A percentile compares a stretch with the other conserved stretches of the same genome.
Conservation (phyloP, 163 green algal genomes). For the Scenedesmus sp. region DNA sequence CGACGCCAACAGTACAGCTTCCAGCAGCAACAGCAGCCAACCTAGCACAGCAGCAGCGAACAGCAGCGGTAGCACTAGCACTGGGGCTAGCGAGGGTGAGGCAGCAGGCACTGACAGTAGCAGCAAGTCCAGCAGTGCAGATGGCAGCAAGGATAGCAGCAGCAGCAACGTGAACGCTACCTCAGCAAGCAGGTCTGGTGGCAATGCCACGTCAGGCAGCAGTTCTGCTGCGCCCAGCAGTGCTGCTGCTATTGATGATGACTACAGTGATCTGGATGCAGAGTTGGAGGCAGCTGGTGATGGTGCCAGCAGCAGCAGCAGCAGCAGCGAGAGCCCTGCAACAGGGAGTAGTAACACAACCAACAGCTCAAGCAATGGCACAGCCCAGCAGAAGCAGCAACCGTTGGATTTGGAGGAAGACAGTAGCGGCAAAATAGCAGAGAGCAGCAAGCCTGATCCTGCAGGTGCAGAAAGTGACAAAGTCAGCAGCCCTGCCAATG, state of each 20-base stretch:
- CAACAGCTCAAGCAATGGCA: neutral
- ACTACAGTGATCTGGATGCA: neutral
- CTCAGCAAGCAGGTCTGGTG: neutral
- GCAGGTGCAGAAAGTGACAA: neutral
- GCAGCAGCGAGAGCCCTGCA: neutral
- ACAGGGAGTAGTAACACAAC: neutral
- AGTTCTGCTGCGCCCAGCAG: neutral
- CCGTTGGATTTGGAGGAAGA: neutral
- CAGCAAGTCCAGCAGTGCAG: slow-evolving; percentile 4
- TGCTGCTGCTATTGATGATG: neutral
- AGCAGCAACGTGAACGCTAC: slow-evolving; percentile 19
- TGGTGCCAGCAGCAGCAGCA: neutral
- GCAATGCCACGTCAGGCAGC: neutral
- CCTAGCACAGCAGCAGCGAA: neutral
- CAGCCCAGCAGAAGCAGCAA: neutral
- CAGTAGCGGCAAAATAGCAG: neutral
- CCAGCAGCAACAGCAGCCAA: neutral
- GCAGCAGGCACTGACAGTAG: neutral
- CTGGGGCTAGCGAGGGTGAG: neutral
- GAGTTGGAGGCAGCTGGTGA: neutral
- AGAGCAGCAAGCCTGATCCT: neutral
- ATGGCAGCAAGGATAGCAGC: neutral
- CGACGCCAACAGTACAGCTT: neutral
- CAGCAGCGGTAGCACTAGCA: neutral
- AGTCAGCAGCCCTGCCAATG: neutral